These are phyloP conservation scores for Thuidium tamariscinum DNA, from an alignment of 225 moss, liverwort and hornwort genomes.

Conservation along the genomic window DNA sequence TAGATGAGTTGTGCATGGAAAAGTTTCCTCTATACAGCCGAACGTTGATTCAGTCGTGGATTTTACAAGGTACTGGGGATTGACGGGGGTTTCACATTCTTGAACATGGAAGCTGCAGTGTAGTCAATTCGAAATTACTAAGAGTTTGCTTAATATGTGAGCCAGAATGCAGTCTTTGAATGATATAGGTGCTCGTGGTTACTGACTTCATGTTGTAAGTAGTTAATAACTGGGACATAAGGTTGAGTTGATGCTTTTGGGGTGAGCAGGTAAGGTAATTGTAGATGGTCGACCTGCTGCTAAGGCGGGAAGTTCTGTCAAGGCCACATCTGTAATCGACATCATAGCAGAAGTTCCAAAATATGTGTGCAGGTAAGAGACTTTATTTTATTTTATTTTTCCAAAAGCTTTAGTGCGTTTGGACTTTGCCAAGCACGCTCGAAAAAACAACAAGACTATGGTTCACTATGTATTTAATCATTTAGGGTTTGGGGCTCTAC, in stretches of 20 bases:
- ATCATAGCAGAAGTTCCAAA: constrained; percentile 82
- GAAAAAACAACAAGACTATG: background rate
- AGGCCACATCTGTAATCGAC: constrained; percentile 41
- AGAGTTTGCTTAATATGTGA: background rate
- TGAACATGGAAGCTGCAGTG: background rate
- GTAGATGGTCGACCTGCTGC: constrained; percentile 76
- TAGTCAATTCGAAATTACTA: background rate
- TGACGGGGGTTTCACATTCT: background rate
- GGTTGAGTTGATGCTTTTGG: background rate
- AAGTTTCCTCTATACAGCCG: constrained; percentile 86
- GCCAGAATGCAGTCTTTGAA: background rate
- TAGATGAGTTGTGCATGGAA: constrained; percentile 88
- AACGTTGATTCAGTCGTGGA: constrained; percentile 94
- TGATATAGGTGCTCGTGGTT: background rate
- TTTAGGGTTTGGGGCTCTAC: background rate
- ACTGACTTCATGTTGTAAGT: background rate
- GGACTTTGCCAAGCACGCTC: background rate
- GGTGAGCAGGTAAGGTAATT: constrained; percentile 61
- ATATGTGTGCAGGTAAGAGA: constrained; percentile 70
- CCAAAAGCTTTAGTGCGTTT: background rate
- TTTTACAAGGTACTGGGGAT: constrained; percentile 53
- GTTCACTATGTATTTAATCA: background rate
- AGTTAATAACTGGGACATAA: background rate
- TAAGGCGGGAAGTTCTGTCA: constrained; percentile 78
- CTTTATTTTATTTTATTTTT: background rate